Evolutionary conservation across 2,329 filamentous ascomycete species (phyloP), one percentile per base, ranked within the genome.

Genomic region (Arthrobotrys pseudoclavata): DNA sequence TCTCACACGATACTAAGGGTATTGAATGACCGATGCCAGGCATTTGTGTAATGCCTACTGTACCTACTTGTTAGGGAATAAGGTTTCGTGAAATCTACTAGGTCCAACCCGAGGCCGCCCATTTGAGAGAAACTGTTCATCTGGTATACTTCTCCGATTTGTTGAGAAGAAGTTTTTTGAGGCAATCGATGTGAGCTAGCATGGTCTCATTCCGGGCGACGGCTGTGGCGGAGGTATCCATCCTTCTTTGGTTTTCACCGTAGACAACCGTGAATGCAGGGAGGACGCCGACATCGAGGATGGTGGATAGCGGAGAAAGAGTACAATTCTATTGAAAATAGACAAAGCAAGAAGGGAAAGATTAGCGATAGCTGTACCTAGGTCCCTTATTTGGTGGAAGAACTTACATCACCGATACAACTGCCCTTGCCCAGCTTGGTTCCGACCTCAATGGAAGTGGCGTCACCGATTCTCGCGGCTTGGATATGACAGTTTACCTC

Each of bases 401-500:
- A 15, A 55, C 84, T 75, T 83, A 91, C 89, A 86, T 89, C 89
- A 67, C 90, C 90, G 57, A 91, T 85, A 34, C 86, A 85, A 15
- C 89, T 89, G 1, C 89, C 89, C 64, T 86, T 87, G 26, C 89
- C 89, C 69, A 92, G 84, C 79, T 83, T 87, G 15, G 86, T 88
- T 18, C 89, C 89, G 48, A 90, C 87, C 9, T 89, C 89, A 53
- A 91, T 86, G 9, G 88, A 84, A 1, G 88, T 90, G 9, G 88
- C 88, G 1, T 90, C 89, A 0, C 83, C 83, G 5, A 85, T 79
- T n/a, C 79, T 79, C 48, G 76, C 81, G 37, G 88, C 86, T 82
- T 91, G 89, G n/a, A 92, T 83, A 6, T 86, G 79, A 0, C 88
- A 86, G 7, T 87, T 88, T 4, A 87, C 87, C 81, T 91, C 90